phyloP scores from a whole-genome alignment of 805 yeast species.

The Isabelozyma pseudorhagii region DNA sequence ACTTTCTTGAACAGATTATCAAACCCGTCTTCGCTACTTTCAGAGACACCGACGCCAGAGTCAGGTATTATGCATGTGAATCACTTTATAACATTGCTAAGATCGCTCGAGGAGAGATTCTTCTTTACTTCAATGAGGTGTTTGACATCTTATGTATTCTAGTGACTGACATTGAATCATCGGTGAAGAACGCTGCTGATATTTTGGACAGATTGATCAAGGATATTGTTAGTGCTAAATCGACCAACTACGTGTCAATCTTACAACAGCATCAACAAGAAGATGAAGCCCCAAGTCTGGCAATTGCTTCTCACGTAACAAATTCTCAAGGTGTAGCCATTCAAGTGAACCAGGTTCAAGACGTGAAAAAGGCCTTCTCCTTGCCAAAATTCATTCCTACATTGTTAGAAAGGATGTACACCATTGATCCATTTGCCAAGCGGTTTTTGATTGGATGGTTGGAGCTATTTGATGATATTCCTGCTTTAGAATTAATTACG shows the following conservation, averaged over 20 bases:
- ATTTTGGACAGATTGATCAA: conserved; percentile 84
- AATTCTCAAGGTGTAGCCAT: conserved; percentile 58
- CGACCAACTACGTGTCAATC: conserved; percentile 79
- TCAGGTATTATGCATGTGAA: conserved; percentile 95
- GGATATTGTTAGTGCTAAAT: conserved; percentile 93
- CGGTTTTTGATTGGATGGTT: conserved; percentile 93
- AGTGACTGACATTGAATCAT: conserved; percentile 85
- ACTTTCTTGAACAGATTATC: conserved; percentile 77
- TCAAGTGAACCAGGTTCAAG: conserved; percentile 59
- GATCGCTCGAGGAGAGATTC: conserved; percentile 92
- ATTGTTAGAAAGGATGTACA: conserved; percentile 86
- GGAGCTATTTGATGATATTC: conserved; percentile 86
- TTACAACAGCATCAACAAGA: conserved; percentile 47
- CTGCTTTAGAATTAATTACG: conserved; percentile 82
- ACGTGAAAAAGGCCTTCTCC: conserved; percentile 69
- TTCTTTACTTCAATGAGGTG: conserved; percentile 87
- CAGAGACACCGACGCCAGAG: conserved; percentile 96
- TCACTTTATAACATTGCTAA: conserved; percentile 93
- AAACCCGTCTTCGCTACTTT: conserved; percentile 94
- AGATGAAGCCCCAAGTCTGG: conserved; percentile 3
- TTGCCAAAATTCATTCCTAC: conserved; percentile 86
- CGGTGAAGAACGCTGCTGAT: conserved; percentile 95
- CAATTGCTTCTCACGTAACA: conserved; percentile 39
- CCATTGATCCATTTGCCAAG: conserved; percentile 88
- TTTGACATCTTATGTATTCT: conserved; percentile 89